Base-by-base conservation (phyloP, 257 asterid genomes). In the Forsythia suspensa region DNA sequence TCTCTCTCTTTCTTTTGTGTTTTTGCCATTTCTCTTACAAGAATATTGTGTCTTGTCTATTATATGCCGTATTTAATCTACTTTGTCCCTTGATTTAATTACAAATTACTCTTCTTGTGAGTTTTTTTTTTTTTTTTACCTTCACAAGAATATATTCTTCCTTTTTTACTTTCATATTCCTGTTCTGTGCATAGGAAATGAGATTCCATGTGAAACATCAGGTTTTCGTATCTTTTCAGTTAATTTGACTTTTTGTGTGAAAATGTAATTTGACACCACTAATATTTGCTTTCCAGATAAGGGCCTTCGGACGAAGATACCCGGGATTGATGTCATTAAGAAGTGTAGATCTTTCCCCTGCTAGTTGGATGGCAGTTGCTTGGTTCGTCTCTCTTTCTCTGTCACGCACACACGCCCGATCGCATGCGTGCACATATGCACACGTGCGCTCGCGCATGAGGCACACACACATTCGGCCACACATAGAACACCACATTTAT, bases 321-420 rank as follows among this genome's bases (percentile, higher is more conserved):
- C 96, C 94, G 0, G 91, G 95, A 52, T 87, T 94, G 40, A 68
- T 84, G 89, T 81, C 95, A 8, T 81, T 94, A 82, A 89, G 87
- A 87, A 94, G 91, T 76, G 92, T 91, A 6, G 97, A 92, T 76
- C 91, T 94, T 76, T 92, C 97, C 66, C 97, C 98, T 1, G 97
- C 98, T 38, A 91, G 97, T 87, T 94, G 98, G 98, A 88, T 94
- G 94, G 95, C 98, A 0, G 84, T 92, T 67, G 95, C 94, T 51
- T 94, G 98, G 98, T 93, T 82, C 52, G 85, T 73, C 77, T 74
- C 75, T 79, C 16, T 74, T 12, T n/a, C 68, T 61, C 16, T 3
- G 38, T 2, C 69, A 0, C 6, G 0, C 13, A 0, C 2, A 24
- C 24, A 24, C 0, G 24, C 24, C 24, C 24, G 24, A 24, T 0